Evolutionary conservation across 1,139 yeast genomes (phyloP), one percentile per base, ranked within the genome.

Genomic region (Sugiyamaella neomexicana): DNA sequence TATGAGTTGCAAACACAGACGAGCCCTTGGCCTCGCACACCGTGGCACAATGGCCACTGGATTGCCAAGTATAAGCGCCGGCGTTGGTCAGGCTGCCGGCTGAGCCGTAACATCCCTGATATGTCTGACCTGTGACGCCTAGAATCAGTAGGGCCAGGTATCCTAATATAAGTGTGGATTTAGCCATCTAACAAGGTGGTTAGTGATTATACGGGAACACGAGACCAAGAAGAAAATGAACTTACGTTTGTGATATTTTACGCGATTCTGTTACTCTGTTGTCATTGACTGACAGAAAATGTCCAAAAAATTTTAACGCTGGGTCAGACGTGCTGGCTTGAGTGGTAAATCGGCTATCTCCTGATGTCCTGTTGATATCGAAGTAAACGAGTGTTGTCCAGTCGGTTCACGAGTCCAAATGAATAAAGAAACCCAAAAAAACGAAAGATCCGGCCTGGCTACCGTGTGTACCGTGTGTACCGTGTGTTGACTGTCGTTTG

Each of bases 1-100:
- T 65, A 15, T 72, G 70, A 45, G 85, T 62, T 6, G 93, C 96
- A 62, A 83, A 78, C 62, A 81, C 85, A 2, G 81, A 72, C 29
- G 48, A 32, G 39, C 57, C 58, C 41, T 50, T 29, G 34, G 37
- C 52, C 25, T 34, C 16, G 46, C 65, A 62, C 7, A 23, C 42
- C 6, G 29, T n/a, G 13, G 39, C 38, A 49, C 66, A 63, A 10
- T 45, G 29, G 8, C 48, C 41, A 13, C 54, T 56, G 8, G 63
- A 48, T 52, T 61, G 62, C 37, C 38, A 54, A 7, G 55, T 47
- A 36, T 54, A 38, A 34, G 61, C 45, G 29, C 66, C 64, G 39
- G 37, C 47, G 32, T 37, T 39, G 31, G 50, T 34, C 55, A 63
- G 59, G 31, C 62, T 58, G 37, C 55, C 53, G 1, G 61, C 58